Evolutionary conservation across 2,329 filamentous ascomycete genomes (phyloP), one percentile per base, ranked within the genome.

Genomic region (Fonsecaea pugnacius): DNA sequence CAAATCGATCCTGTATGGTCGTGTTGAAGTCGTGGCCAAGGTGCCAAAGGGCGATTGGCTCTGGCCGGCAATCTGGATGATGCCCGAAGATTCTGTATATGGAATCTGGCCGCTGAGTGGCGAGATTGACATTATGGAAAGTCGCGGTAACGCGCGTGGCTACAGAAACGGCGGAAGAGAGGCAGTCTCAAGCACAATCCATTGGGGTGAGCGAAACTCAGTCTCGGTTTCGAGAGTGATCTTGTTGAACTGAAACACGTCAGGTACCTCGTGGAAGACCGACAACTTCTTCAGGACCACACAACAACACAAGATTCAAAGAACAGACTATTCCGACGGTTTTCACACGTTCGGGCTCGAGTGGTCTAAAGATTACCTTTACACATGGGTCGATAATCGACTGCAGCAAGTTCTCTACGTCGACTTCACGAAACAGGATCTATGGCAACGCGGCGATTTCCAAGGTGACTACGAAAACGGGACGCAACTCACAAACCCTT

Each of bases 41-140:
- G 72, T 85, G 69, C 82, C 84, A 7, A 73, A 72, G 38, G 83
- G 84, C 4, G 82, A 85, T 70, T 86, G 84, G 84, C 72, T 86
- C 27, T 85, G 83, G 83, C 83, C 80, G 35, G 77, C 76, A 2
- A 79, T 81, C 76, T 67, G 78, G 80, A 83, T 85, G 80, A 80
- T 84, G 79, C 83, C 83, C 4, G 54, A 54, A 67, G 73, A 79
- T 48, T 74, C 73, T 16, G 75, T 74, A 3, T 85, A 85, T 68
- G 83, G 83, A 33, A 68, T 69, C 9, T 85, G 83, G 83, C 83
- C 83, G 7, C 72, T 74, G 30, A 80, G 78, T 63, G 83, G 83
- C 27, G 83, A 85, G 70, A 85, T 85, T 60, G 83, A 85, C 71
- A 82, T 85, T 46, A 76, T 78, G 66, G 82, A 84, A 72, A 74